Percentiles rank a stretch among this genome's conserved stretches.
Evolutionary conservation across 2,329 filamentous ascomycete genomes (phyloP).

Genomic region (Paracorniculantispora psalliotae): DNA sequence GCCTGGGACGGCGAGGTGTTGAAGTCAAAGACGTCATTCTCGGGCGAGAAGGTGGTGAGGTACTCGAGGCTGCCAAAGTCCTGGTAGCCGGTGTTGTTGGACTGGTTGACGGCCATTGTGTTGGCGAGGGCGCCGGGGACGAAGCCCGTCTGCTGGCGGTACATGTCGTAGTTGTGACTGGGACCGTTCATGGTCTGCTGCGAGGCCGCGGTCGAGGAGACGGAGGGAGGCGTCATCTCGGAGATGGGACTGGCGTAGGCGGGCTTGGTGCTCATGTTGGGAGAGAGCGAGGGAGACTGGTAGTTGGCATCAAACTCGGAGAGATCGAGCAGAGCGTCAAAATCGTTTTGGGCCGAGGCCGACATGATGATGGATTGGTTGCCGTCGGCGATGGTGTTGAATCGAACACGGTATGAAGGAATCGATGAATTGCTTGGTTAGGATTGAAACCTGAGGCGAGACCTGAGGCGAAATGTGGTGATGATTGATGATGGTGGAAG

Average conservation of each 20-base stretch:
- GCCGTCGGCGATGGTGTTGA: background rate
- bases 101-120: conserved; percentile 71
- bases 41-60: conserved; percentile 51
- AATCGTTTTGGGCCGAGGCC: conserved; percentile 39
- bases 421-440: conserved; percentile 4
- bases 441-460: too few species aligned
- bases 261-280: conserved; percentile 47
- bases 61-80: conserved; percentile 46
- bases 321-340: conserved; percentile 57
- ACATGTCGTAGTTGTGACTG: conserved; percentile 91
- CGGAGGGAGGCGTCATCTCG: conserved; percentile 49
- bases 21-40: conserved; percentile 68
- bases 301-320: conserved; percentile 60
- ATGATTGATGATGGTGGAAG: conserved; percentile 15
- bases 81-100: conserved; percentile 50
- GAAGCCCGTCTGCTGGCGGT: conserved; percentile 92
- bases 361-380: conserved; percentile 26
- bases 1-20: conserved; percentile 59
- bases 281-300: conserved; percentile 57
- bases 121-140: conserved; percentile 77
- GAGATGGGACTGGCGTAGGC: conserved; percentile 49
- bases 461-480: conserved; percentile 14
- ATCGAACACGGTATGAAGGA: background rate
- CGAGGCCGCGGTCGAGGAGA: conserved; percentile 49
- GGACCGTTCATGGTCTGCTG: conserved; percentile 67